Evolutionary conservation across 805 yeast species (phyloP), one percentile per base, ranked within the genome.

Genomic region (Candida railenensis): DNA sequence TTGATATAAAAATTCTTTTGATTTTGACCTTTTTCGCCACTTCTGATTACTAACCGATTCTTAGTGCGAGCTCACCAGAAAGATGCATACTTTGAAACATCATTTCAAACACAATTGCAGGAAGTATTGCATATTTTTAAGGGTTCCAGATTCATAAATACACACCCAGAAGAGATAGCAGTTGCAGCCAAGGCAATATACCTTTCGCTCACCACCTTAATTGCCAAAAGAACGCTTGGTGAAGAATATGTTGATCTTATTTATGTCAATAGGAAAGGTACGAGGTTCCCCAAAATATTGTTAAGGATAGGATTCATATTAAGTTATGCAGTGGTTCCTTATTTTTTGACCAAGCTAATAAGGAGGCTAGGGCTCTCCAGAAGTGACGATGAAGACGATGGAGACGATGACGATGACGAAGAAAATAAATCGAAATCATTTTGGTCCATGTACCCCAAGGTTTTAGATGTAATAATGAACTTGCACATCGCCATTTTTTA

Each of bases 211-310:
- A 92, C 97, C 0, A 91, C 97, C 0, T 66, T 86, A 12, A 48
- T 80, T 3, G 92, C 92, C 0, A 79, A 87, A 1, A 74, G 92
- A 45, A 92, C 98, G 0, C 67, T 94, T 22, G 99, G 99, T 1
- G 98, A 92, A 61, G 97, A 92, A 65, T 92, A 92, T 64, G 90
- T 90, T 12, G 96, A 92, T 62, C 66, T 89, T 45, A 65, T 81
- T 5, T 85, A 87, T 57, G 89, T 86, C 4, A 70, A 68, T 34
- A 67, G 78, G 43, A 62, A 63, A 32, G 88, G 89, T 0, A 72
- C 55, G 16, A 57, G 67, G 37, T 61, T 85, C 4, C 85, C 87
- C 0, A 65, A 62, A 30, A 25, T 66, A 3, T 18, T 52, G 1
- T 69, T 79, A 22, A 71, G 89, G 46, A 47, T 82, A 1, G 80